A percentile compares a stretch with the other conserved stretches of the same genome.
Conservation (phyloP, 1,284 basidiomycete species). For the Cryptococcus hybrid region DNA sequence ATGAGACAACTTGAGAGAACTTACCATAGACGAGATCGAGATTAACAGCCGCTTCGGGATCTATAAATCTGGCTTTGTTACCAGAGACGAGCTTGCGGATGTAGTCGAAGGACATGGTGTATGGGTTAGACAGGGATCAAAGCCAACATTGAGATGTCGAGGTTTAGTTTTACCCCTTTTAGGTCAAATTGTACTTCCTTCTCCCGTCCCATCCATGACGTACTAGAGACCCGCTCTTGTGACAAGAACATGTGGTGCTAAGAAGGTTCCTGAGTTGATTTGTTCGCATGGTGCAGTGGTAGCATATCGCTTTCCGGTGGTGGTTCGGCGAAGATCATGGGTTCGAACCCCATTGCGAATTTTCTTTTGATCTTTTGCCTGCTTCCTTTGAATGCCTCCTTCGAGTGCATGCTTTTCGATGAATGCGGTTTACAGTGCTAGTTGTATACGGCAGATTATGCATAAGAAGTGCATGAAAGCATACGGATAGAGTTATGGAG, state of each 20-base stretch:
- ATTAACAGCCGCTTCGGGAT: conserved; percentile 65
- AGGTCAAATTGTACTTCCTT: too few species aligned
- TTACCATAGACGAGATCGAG: conserved; percentile 81
- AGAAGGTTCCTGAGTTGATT: not conserved
- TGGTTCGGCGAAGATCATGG: conserved; percentile 3
- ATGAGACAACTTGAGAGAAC: conserved; percentile 3
- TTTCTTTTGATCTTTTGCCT: not conserved
- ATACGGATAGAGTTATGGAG: not conserved
- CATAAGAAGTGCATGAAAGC: too few species aligned
- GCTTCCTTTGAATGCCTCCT: not conserved
- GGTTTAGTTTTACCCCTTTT: too few species aligned
- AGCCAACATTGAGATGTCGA: too few species aligned
- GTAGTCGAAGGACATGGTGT: conserved; percentile 35
- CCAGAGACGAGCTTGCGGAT: conserved; percentile 53
- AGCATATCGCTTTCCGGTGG: conserved; percentile 10
- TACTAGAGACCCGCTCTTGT: too few species aligned
- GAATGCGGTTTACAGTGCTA: too few species aligned
- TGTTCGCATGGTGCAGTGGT: conserved; percentile 11
- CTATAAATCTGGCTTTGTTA: conserved; percentile 72
- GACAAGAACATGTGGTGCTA: too few species aligned
- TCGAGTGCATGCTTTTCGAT: not conserved
- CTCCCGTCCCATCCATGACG: too few species aligned
- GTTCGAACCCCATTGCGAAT: conserved; percentile 9
- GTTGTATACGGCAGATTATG: too few species aligned
- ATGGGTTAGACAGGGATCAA: not conserved